Evolutionary conservation across 2,329 filamentous ascomycete genomes (phyloP).

Genomic region (Leptodontidium sp.): DNA sequence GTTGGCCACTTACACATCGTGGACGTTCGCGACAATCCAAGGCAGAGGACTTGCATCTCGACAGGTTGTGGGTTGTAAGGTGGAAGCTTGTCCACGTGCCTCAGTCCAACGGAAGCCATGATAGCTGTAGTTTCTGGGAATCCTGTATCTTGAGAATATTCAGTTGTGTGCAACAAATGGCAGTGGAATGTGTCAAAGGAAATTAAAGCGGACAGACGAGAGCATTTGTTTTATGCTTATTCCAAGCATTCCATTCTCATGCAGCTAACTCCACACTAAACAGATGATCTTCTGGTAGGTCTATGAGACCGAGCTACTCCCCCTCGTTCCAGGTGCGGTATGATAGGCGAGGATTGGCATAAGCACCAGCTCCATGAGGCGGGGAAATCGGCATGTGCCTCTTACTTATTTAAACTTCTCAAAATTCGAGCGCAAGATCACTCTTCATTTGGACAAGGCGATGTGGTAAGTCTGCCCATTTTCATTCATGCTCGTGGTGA

Average conservation of each 20-base stretch:
- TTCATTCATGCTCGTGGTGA: too few relatives aligned
- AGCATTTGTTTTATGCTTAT: neutral
- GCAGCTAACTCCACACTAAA: neutral
- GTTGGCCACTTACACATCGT: conserved; percentile 13
- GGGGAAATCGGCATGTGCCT: neutral
- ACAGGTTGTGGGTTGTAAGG: conserved; percentile 1
- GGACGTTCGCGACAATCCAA: conserved; percentile 10
- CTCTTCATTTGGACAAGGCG: too few relatives aligned
- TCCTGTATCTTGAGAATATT: neutral
- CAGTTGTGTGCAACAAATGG: too few relatives aligned
- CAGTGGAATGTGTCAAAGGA: too few relatives aligned
- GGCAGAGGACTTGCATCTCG: conserved; percentile 16
- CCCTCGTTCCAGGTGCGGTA: neutral
- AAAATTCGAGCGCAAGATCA: too few relatives aligned
- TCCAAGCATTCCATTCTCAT: neutral
- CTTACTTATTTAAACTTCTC: too few relatives aligned
- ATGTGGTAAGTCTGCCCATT: too few relatives aligned
- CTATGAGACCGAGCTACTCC: neutral
- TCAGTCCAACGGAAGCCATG: neutral
- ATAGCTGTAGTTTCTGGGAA: neutral
- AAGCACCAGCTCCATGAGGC: neutral
- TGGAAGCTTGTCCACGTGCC: conserved; percentile 10
- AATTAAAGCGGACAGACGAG: neutral
- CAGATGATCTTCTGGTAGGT: neutral
- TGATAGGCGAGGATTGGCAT: neutral